These are phyloP conservation scores for Plasmodium malariae DNA, from an alignment of 169 alveolate species.

Conservation along the genomic window DNA sequence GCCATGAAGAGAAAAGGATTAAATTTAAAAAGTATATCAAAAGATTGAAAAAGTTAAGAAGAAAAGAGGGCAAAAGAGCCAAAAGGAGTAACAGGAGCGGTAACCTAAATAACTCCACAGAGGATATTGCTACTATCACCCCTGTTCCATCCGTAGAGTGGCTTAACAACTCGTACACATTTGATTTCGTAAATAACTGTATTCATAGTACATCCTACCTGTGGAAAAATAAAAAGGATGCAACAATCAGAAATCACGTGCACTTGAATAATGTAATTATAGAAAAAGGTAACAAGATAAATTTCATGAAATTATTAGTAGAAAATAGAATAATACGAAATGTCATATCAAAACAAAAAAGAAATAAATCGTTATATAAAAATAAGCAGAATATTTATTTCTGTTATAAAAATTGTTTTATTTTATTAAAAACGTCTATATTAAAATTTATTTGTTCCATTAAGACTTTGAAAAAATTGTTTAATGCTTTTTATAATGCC, in stretches of 20 bases:
- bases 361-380: constrained; percentile 22
- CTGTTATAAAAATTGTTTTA: constrained; percentile 52
- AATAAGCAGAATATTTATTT: constrained; percentile 58
- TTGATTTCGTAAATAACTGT: constrained; percentile 45
- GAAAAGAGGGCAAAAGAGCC: background rate
- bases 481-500: constrained; percentile 56
- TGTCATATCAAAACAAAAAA: constrained; percentile 58
- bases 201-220: constrained; percentile 44
- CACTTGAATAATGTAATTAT: constrained; percentile 33
- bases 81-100: background rate
- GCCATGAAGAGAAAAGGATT: background rate
- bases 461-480: constrained; percentile 51
- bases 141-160: constrained; percentile 46
- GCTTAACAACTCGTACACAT: constrained; percentile 63
- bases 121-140: background rate
- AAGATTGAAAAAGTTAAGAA: constrained; percentile 28
- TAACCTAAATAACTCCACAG: too few relatives aligned
- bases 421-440: constrained; percentile 53
- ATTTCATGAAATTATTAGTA: constrained; percentile 59
- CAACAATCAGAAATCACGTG: constrained; percentile 60
- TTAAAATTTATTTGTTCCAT: constrained; percentile 74
- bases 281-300: constrained; percentile 20
- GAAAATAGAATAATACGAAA: constrained; percentile 63
- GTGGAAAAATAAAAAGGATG: constrained; percentile 74
- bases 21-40: constrained; percentile 29